These are phyloP conservation scores for Batrachochytrium dendrobatidis DNA, from an alignment of 371 early-diverging fungal species.

Conservation along the genomic window DNA sequence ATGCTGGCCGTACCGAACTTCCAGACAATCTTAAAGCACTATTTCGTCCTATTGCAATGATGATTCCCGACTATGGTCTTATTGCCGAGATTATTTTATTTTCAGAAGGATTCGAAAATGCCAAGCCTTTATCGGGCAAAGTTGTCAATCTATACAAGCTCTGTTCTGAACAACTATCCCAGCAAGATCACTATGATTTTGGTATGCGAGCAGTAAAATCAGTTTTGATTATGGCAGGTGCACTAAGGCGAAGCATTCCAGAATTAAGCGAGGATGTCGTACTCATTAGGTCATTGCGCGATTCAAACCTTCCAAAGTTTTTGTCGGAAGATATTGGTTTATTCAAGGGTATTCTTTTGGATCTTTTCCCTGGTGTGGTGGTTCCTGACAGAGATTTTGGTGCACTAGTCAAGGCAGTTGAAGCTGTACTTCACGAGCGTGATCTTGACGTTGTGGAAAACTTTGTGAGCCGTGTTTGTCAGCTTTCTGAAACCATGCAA, in stretches of 20 bases:
- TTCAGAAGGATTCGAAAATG: conserved; percentile 55
- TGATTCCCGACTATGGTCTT: conserved; percentile 56
- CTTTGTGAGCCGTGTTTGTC: conserved; percentile 42
- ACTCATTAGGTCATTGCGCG: conserved; percentile 44
- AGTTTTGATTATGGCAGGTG: conserved; percentile 52
- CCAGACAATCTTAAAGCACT: conserved; percentile 55
- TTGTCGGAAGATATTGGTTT: conserved; percentile 49
- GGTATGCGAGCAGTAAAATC: conserved; percentile 56
- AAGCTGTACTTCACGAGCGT: conserved; percentile 32
- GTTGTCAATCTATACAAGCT: conserved; percentile 54
- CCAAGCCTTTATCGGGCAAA: conserved; percentile 46
- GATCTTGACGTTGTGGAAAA: conserved; percentile 34
- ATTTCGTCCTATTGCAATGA: conserved; percentile 57
- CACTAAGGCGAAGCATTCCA: conserved; percentile 44
- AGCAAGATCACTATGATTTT: conserved; percentile 56
- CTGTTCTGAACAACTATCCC: conserved; percentile 52
- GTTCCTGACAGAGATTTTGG: conserved; percentile 44
- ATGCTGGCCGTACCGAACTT: conserved; percentile 53
- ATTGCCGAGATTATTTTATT: conserved; percentile 57
- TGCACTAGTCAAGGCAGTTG: conserved; percentile 27
- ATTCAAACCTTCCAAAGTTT: conserved; percentile 53
- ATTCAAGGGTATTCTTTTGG: conserved; percentile 45
- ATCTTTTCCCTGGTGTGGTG: conserved; percentile 46
- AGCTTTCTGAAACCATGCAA: conserved; percentile 47
- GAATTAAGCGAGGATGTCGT: conserved; percentile 46